These are phyloP conservation scores for Leccinum disarticulatum DNA, from an alignment of 768 basidiomycete genomes.

Conservation along the genomic window DNA sequence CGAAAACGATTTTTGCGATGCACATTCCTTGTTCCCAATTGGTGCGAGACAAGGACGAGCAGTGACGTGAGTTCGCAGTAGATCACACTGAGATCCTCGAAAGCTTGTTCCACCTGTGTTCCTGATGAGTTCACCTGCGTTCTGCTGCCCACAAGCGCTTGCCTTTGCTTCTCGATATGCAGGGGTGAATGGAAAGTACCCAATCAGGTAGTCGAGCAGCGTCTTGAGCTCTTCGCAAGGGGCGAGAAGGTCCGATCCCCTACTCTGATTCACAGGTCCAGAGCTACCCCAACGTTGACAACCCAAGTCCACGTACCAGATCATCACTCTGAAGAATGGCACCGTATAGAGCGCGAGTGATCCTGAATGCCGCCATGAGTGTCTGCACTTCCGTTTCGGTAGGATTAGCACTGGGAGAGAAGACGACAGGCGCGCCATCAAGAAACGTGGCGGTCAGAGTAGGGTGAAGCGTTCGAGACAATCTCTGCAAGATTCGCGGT, in stretches of 20 bases:
- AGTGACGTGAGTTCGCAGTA: constrained; percentile 78
- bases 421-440: constrained; percentile 82
- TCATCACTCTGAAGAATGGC: constrained; percentile 49
- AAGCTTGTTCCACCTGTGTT: constrained; percentile 58
- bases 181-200: constrained; percentile 80
- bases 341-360: constrained; percentile 62
- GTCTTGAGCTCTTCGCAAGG: constrained; percentile 50
- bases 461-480: constrained; percentile 74
- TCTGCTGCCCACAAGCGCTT: background rate
- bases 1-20: constrained; percentile 12
- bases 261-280: constrained; percentile 23
- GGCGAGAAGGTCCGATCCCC: constrained; percentile 22
- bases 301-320: constrained; percentile 23
- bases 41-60: constrained; percentile 42
- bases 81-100: constrained; percentile 71
- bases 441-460: constrained; percentile 82
- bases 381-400: constrained; percentile 61
- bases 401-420: constrained; percentile 62
- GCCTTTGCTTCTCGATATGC: constrained; percentile 60
- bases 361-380: constrained; percentile 54
- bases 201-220: constrained; percentile 70
- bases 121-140: constrained; percentile 7
- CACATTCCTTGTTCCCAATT: constrained; percentile 8
- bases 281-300: background rate
- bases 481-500: constrained; percentile 44